Percentiles rank a stretch among this genome's conserved stretches.
These are phyloP conservation scores for Sphaerulina musiva DNA, from an alignment of 2,329 filamentous ascomycete species.

Conservation along the genomic window DNA sequence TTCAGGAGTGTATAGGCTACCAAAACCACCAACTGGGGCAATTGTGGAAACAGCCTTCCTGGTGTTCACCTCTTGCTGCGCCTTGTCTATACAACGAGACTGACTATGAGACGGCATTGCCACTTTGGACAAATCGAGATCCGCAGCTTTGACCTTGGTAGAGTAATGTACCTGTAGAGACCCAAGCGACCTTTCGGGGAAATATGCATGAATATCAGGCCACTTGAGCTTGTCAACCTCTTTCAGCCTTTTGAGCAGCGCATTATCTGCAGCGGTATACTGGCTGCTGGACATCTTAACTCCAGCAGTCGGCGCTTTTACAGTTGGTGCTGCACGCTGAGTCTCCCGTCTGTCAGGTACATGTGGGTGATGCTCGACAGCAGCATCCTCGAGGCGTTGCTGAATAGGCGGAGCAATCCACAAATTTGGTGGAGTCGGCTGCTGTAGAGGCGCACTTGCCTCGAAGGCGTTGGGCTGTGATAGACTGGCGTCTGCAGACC, in stretches of 20 bases:
- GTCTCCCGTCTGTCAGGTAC: neutral
- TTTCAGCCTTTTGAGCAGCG: slow-evolving; percentile 37
- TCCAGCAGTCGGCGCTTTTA: neutral
- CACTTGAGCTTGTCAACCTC: slow-evolving; percentile 36
- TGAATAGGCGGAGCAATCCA: neutral
- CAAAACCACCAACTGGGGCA: neutral
- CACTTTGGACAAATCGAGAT: neutral
- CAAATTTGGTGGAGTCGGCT: neutral
- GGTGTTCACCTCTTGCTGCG: neutral
- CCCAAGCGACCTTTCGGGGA: slow-evolving; percentile 30
- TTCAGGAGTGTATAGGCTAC: slow-evolving; percentile 23
- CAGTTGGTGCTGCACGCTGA: neutral
- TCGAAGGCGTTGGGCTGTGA: no score
- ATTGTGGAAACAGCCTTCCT: neutral
- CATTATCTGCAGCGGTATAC: slow-evolving; percentile 30
- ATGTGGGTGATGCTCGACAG: neutral
- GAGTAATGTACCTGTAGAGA: slow-evolving; percentile 29
- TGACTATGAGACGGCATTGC: neutral
- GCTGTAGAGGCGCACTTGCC: neutral
- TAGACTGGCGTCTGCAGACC: no score
- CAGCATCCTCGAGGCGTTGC: neutral
- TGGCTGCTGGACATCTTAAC: neutral
- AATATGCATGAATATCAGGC: slow-evolving; percentile 33
- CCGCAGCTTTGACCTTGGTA: slow-evolving; percentile 10
- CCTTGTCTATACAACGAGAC: neutral